Conservation (phyloP, 768 basidiomycete species). For the Russula ochroleuca region DNA sequence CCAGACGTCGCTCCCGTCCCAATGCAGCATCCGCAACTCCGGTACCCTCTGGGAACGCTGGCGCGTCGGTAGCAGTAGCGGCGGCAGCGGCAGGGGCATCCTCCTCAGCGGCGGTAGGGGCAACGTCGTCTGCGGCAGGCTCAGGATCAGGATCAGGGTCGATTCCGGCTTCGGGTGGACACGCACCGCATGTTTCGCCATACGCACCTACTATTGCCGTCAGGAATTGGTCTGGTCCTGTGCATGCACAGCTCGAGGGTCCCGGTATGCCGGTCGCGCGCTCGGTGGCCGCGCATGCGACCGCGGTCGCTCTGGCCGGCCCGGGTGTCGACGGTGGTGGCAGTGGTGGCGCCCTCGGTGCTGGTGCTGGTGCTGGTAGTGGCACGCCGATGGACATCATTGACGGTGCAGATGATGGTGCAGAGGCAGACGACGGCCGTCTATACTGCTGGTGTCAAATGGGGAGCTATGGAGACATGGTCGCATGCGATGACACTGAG, state of each 20-base stretch:
- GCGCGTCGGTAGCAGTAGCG: conserved; percentile 17
- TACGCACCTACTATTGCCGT: conserved; percentile 33
- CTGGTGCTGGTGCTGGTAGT: conserved; percentile 29
- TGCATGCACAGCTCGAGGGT: conserved; percentile 60
- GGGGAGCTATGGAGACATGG: conserved; percentile 90
- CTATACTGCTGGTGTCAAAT: conserved; percentile 84
- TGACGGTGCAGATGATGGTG: conserved; percentile 51
- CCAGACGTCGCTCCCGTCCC: conserved; percentile 25
- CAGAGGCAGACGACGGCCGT: conserved; percentile 51
- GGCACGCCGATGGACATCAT: conserved; percentile 50
- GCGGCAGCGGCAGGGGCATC: conserved; percentile 25
- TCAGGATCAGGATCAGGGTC: neutral
- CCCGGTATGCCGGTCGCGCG: conserved; percentile 73
- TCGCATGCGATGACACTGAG: conserved; percentile 78
- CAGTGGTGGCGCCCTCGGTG: neutral
- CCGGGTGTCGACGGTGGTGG: conserved; percentile 39
- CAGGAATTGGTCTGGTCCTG: conserved; percentile 34
- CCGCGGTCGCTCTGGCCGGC: conserved; percentile 36
- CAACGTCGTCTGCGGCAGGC: conserved; percentile 27
- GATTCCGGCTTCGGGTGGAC: conserved; percentile 1
- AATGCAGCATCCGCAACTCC: conserved; percentile 19
- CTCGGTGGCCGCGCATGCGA: conserved; percentile 36
- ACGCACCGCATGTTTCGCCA: conserved; percentile 1
- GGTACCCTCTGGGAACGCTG: conserved; percentile 10
- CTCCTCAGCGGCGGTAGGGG: conserved; percentile 11